These are phyloP conservation scores for Neonectria neomacrospora DNA, from an alignment of 2,329 filamentous ascomycete species.

Conservation along the genomic window DNA sequence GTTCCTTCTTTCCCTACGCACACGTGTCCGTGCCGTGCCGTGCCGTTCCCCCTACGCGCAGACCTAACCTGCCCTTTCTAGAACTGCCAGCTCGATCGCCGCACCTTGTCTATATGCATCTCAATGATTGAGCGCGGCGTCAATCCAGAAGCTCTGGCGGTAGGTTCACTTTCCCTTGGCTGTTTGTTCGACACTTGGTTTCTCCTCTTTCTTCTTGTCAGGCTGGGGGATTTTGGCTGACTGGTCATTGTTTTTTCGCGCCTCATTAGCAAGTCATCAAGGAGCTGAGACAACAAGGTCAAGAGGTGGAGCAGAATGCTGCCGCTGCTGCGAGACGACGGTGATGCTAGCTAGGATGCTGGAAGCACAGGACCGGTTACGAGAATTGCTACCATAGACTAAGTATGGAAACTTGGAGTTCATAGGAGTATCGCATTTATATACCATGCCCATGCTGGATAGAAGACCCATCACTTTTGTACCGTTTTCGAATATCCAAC, in stretches of 20 bases:
- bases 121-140: slow-evolving; percentile 97
- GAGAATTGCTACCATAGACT: not conserved
- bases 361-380: not conserved
- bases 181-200: not conserved
- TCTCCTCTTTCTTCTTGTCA: not conserved
- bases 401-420: slow-evolving; percentile 11
- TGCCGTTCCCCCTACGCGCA: slow-evolving; percentile 14
- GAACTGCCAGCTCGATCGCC: slow-evolving; percentile 94
- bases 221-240: not conserved
- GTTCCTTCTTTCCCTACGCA: slow-evolving; percentile 42
- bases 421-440: slow-evolving; percentile 7
- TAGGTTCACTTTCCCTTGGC: slow-evolving; percentile 58
- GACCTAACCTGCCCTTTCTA: slow-evolving; percentile 52
- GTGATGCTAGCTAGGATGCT: slow-evolving; percentile 28
- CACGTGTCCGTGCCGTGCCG: not conserved
- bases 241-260: not conserved
- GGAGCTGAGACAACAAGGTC: slow-evolving; percentile 67
- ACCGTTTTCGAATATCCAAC: slow-evolving; percentile 15
- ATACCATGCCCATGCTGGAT: slow-evolving; percentile 5
- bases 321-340: slow-evolving; percentile 46
- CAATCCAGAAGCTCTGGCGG: slow-evolving; percentile 92
- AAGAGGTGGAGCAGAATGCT: slow-evolving; percentile 58
- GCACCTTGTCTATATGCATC: slow-evolving; percentile 92
- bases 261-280: slow-evolving; percentile 65
- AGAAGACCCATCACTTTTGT: slow-evolving; percentile 6